Evolutionary conservation across 2,329 filamentous ascomycete genomes (phyloP).

Genomic region (Xylariomycetidae sp.): DNA sequence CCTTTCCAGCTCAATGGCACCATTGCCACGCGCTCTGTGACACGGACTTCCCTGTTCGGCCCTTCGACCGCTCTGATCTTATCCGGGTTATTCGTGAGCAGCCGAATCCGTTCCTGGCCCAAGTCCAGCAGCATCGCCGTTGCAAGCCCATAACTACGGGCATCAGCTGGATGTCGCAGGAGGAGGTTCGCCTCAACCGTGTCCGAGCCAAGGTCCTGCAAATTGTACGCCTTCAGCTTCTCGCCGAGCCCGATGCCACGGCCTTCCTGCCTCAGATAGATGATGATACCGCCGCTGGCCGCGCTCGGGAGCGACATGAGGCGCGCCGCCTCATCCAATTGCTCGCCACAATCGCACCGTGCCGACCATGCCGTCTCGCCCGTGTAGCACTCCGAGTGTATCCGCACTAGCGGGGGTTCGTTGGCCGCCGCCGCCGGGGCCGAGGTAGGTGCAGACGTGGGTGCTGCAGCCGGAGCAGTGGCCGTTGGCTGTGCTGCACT

Average conservation of each 20-base stretch:
- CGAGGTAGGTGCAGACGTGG: too few relatives aligned
- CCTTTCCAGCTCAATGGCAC: conserved; percentile 90
- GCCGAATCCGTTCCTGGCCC: conserved; percentile 67
- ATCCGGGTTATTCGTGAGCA: conserved; percentile 96
- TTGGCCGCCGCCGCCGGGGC: conserved; percentile 14
- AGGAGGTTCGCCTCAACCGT: conserved; percentile 94
- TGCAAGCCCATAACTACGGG: conserved; percentile 89
- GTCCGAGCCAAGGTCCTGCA: conserved; percentile 95
- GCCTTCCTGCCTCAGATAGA: conserved; percentile 93
- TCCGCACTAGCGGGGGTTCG: conserved; percentile 68
- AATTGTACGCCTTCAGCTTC: conserved; percentile 96
- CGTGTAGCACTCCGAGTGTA: conserved; percentile 97
- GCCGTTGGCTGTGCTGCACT: too few relatives aligned
- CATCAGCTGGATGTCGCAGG: conserved; percentile 87
- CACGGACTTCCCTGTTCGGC: conserved; percentile 77
- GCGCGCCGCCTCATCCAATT: conserved; percentile 90
- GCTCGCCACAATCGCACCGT: conserved; percentile 94
- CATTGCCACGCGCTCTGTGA: conserved; percentile 90
- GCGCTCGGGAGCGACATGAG: conserved; percentile 72
- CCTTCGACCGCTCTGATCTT: conserved; percentile 94
- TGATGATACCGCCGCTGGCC: conserved; percentile 74
- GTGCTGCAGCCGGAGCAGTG: too few relatives aligned
- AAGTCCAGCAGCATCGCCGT: conserved; percentile 90
- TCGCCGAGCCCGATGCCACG: conserved; percentile 90
- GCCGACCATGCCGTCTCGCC: conserved; percentile 98